Evolutionary conservation across 1,284 basidiomycete genomes (phyloP).

Genomic region (Amylostereum chailletii): DNA sequence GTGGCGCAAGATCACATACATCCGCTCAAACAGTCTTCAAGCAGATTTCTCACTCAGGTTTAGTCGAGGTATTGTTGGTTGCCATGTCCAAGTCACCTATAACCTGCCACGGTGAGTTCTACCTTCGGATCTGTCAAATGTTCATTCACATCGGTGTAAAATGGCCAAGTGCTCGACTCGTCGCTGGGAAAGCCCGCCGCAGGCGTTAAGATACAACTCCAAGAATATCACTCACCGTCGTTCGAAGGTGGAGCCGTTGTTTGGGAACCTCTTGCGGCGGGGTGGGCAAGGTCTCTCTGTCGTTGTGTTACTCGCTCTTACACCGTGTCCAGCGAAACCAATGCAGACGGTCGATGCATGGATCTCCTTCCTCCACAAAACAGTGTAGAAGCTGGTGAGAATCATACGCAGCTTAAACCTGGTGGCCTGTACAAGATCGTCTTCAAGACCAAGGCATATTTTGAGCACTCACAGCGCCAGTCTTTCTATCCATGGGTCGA

Average conservation of each 20-base stretch:
- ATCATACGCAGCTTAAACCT: conserved; percentile 30
- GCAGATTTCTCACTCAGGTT: too few species aligned
- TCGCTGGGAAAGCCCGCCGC: conserved; percentile 75
- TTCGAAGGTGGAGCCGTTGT: conserved; percentile 23
- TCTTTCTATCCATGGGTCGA: conserved; percentile 89
- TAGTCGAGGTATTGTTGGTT: too few species aligned
- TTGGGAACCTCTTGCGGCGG: conserved; percentile 48
- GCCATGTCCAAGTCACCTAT: conserved; percentile 68
- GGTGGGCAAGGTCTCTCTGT: conserved; percentile 31
- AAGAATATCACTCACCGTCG: conserved; percentile 27
- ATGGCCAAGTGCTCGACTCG: conserved; percentile 73
- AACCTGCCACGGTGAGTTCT: conserved; percentile 75
- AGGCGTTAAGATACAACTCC: conserved; percentile 56
- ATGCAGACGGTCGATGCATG: conserved; percentile 76
- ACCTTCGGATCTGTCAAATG: neutral
- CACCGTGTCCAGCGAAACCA: conserved; percentile 48
- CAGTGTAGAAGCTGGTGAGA: conserved; percentile 33
- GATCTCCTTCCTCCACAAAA: conserved; percentile 49
- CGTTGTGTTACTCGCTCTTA: neutral
- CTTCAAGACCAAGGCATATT: conserved; percentile 81
- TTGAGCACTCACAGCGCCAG: conserved; percentile 48
- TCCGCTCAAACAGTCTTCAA: too few species aligned
- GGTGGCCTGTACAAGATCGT: conserved; percentile 74
- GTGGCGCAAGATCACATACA: too few species aligned
- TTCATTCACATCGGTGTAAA: neutral